These are phyloP conservation scores for Trichoderma gracile DNA, from an alignment of 2,329 filamentous ascomycete genomes.

Conservation along the genomic window DNA sequence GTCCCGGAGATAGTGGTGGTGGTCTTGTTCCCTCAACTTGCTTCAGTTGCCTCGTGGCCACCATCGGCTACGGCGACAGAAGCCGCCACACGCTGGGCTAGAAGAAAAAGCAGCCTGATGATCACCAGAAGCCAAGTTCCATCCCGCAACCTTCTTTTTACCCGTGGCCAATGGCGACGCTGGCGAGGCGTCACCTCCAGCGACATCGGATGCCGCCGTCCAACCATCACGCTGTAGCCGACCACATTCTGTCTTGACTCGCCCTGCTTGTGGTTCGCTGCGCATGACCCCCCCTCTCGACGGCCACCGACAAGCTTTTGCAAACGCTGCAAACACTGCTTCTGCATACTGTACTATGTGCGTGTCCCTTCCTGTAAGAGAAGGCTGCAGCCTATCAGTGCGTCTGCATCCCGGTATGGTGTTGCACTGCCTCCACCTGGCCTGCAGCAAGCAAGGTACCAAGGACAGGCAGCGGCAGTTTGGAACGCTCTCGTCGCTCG, in stretches of 20 bases:
- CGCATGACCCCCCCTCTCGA: conserved; percentile 16
- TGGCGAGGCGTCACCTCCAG: conserved; percentile 5
- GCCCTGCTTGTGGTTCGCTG: conserved; percentile 18
- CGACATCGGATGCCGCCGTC: conserved; percentile 20
- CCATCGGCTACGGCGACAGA: conserved; percentile 1
- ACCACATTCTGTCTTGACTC: conserved; percentile 12
- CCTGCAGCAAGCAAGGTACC: conserved; percentile 24
- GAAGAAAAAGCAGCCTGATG: conserved; percentile 8
- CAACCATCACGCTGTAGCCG: conserved; percentile 14
- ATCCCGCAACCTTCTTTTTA: conserved; percentile 24
- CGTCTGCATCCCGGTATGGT: conserved; percentile 3
- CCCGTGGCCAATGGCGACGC: conserved; percentile 16
- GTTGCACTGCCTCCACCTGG: conserved; percentile 18
- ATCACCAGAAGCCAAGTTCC: conserved; percentile 20
- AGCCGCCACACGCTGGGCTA: background rate
- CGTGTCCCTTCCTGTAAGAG: background rate
- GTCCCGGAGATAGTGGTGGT: conserved; percentile 13
- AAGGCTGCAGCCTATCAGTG: conserved; percentile 5
- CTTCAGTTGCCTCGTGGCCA: background rate
- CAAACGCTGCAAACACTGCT: background rate
- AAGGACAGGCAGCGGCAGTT: too few species aligned
- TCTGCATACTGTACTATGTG: background rate
- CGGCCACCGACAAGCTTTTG: background rate
- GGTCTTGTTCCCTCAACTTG: background rate
- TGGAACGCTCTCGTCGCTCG: background rate